Base-by-base conservation (phyloP, 192 early-diverging fungal species). In the Coemansia sp. region DNA sequence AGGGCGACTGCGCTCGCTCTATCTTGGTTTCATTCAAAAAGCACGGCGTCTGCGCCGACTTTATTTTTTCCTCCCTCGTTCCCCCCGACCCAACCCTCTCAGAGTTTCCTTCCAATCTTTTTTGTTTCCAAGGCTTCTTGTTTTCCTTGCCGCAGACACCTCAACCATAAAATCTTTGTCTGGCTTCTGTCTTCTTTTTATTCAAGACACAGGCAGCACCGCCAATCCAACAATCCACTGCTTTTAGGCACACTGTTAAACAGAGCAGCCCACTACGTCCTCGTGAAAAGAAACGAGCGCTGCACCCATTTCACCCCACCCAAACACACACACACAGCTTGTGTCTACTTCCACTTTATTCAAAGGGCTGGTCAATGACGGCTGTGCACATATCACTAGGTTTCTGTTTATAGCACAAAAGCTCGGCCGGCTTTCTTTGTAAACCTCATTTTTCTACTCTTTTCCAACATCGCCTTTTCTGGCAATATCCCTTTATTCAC, bases 11-110 rank as follows among this genome's bases (percentile, higher is more conserved):
- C n/a, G n/a, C n/a, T n/a, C 20, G 15, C 16, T 51, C 8, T 51
- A 7, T 51, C 48, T 12, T 2, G 48, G 8, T 57, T 57, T 57
- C 55, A 57, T 57, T 57, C 55, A 57, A 57, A 57, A 57, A 30
- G 55, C 55, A 57, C 51, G 55, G 55, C 28, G 55, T 34, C 29
- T 31, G 31, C 55, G 55, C 55, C 55, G 31, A n/a, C 55, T 18
- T 34, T 57, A 33, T 21, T 18, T n/a, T 13, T 26, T 26, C 48
- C 48, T 23, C 25, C 25, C 23, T 9, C 25, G 25, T 51, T 26
- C 48, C 25, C 48, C 21, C 7, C 37, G 10, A 40, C 15, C 37
- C 8, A 40, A 40, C 37, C 21, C 25, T 16, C 18, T 51, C 48
- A 26, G 25, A 25, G 20, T 51, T 51, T 51, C 25, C 21, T 23